Evolutionary conservation across 2,329 filamentous ascomycete genomes (phyloP).

Genomic region (Botrytis byssoidea): DNA sequence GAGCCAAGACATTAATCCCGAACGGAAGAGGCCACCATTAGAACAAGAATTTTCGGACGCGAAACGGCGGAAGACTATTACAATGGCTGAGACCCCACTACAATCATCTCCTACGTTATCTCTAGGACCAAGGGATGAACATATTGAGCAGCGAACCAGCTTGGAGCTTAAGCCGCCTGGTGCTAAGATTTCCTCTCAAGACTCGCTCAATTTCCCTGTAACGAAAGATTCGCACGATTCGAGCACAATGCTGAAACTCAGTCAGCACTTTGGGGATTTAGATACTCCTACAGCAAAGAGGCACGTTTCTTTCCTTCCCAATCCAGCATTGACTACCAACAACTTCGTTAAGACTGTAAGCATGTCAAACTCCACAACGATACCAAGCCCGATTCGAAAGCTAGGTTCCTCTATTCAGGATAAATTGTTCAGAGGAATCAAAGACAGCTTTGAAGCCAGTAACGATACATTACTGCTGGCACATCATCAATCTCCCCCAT

Average conservation of each 20-base stretch:
- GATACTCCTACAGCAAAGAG: not conserved
- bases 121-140: not conserved
- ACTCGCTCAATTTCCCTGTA: conserved; percentile 62
- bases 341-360: not conserved
- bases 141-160: not conserved
- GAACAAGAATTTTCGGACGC: not conserved
- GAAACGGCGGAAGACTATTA: conserved; percentile 3
- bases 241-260: conserved; percentile 61
- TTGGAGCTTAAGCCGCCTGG: conserved; percentile 17
- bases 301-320: not conserved
- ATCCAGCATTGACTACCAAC: not conserved
- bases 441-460: not conserved
- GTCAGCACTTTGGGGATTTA: conserved; percentile 57
- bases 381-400: not conserved
- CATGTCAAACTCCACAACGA: not conserved
- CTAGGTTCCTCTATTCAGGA: not conserved
- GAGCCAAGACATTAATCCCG: not conserved
- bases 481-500: conserved; percentile 41
- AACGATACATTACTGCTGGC: not conserved
- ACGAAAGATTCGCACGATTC: conserved; percentile 74
- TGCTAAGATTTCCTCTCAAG: conserved; percentile 39
- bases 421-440: not conserved
- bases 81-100: not conserved
- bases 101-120: not conserved
- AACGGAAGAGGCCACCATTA: not conserved